Conservation (phyloP, 75 land plant species). For the Cunninghamia lanceolata region DNA sequence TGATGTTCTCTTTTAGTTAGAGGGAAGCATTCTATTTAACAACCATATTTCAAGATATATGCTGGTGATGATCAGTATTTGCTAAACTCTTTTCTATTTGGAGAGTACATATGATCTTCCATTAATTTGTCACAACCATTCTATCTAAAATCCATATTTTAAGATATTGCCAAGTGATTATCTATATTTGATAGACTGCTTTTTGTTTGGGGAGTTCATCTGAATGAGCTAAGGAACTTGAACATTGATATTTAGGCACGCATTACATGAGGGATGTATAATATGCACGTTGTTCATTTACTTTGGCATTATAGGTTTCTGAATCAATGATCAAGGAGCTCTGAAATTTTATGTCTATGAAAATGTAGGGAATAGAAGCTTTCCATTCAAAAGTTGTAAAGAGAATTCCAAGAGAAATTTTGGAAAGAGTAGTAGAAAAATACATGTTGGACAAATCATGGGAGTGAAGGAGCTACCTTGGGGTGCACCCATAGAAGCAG, state of each 20-base stretch:
- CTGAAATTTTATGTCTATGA: slow-evolving; percentile 5
- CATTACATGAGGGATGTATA: not conserved
- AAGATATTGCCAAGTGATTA: not conserved
- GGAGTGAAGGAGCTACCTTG: slow-evolving; percentile 79
- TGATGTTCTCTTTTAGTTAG: not conserved
- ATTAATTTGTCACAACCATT: not conserved
- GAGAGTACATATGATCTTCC: not conserved
- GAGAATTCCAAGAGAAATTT: slow-evolving; percentile 60
- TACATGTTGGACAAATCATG: slow-evolving; percentile 68
- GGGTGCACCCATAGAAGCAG: slow-evolving; percentile 93
- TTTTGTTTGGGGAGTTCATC: not conserved
- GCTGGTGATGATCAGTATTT: not conserved
- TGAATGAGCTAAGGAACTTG: not conserved
- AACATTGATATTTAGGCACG: not conserved
- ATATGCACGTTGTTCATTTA: not conserved
- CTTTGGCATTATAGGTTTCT: not conserved
- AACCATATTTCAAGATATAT: too few species aligned
- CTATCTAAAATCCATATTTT: too few species aligned
- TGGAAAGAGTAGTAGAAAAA: slow-evolving; percentile 60
- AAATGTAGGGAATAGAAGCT: slow-evolving; percentile 79
- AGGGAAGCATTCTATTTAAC: too few species aligned
- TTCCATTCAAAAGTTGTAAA: slow-evolving; percentile 83
- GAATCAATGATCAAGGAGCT: not conserved
- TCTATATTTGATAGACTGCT: not conserved
- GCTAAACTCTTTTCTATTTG: not conserved